Percentiles rank a stretch among this genome's conserved stretches.
Conservation (phyloP, 441 rosid genomes). For the Populus hybrid region DNA sequence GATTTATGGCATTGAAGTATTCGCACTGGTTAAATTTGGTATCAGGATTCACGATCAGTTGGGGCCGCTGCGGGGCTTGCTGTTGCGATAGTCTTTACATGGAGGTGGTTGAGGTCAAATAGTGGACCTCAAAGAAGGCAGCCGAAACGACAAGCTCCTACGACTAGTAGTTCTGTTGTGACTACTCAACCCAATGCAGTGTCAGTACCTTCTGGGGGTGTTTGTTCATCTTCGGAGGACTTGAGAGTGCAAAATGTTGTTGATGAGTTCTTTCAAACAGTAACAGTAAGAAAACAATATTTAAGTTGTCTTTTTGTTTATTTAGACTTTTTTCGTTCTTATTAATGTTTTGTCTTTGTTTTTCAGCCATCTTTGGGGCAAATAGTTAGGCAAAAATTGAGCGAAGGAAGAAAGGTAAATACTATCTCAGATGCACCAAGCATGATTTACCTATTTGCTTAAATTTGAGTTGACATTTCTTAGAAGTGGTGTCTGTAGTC, state of each 20-base stretch:
- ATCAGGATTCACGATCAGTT: conserved; percentile 74
- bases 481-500: not conserved
- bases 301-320: not conserved
- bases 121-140: conserved; percentile 56
- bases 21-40: conserved; percentile 16
- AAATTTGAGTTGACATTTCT: not conserved
- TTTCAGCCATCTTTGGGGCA: conserved; percentile 88
- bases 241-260: conserved; percentile 60
- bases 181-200: conserved; percentile 42
- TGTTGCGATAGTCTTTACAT: conserved; percentile 77
- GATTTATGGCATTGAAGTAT: conserved; percentile 1
- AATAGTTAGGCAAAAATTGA: conserved; percentile 83
- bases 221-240: conserved; percentile 56
- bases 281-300: conserved; percentile 35
- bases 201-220: conserved; percentile 34
- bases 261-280: conserved; percentile 77
- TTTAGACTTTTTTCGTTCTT: conserved; percentile 1
- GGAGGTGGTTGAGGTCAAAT: conserved; percentile 77
- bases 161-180: conserved; percentile 41
- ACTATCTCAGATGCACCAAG: not conserved
- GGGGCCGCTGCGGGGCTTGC: conserved; percentile 97
- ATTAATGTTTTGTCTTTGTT: not conserved
- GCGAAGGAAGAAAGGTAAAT: conserved; percentile 94
- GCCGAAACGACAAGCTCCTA: conserved; percentile 62
- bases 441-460: not conserved